A percentile compares a stretch with the other conserved stretches of the same genome.
Evolutionary conservation across 192 early-diverging fungal genomes (phyloP).

Genomic region (Rhizoclosmatium sp.): DNA sequence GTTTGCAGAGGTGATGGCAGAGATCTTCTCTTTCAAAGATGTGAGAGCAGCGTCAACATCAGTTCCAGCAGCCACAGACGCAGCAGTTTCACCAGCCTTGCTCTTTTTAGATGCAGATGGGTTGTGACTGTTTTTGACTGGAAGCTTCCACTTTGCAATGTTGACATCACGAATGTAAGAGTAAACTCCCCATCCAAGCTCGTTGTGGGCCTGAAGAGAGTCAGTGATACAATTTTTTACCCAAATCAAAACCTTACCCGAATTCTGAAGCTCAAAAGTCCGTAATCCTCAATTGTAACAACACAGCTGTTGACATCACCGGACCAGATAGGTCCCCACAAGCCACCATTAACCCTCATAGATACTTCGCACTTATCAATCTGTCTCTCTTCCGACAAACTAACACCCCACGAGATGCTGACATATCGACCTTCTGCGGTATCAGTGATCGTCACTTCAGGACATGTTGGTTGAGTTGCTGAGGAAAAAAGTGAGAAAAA

Average conservation of each 20-base stretch:
- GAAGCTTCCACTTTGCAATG: conserved; percentile 5
- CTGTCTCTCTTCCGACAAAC: conserved; percentile 13
- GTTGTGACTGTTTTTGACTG: neutral
- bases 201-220: conserved; percentile 18
- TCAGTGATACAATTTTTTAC: neutral
- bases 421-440: conserved; percentile 7
- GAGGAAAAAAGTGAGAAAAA: neutral
- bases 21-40: conserved; percentile 12
- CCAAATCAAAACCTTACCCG: conserved; percentile 8
- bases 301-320: conserved; percentile 11
- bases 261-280: conserved; percentile 21
- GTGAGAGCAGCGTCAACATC: conserved; percentile 10
- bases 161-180: conserved; percentile 18
- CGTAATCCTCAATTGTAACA: conserved; percentile 20
- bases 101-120: neutral
- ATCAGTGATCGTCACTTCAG: conserved; percentile 14
- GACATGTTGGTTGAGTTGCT: conserved; percentile 36
- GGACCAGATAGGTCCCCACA: conserved; percentile 21
- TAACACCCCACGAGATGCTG: neutral
- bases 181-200: conserved; percentile 27
- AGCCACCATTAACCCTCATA: conserved; percentile 14
- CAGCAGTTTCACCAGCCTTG: neutral
- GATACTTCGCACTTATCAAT: conserved; percentile 18
- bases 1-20: neutral
- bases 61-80: neutral